These are phyloP conservation scores for Rhypophila decipiens DNA, from an alignment of 495 filamentous ascomycete species.

Conservation along the genomic window DNA sequence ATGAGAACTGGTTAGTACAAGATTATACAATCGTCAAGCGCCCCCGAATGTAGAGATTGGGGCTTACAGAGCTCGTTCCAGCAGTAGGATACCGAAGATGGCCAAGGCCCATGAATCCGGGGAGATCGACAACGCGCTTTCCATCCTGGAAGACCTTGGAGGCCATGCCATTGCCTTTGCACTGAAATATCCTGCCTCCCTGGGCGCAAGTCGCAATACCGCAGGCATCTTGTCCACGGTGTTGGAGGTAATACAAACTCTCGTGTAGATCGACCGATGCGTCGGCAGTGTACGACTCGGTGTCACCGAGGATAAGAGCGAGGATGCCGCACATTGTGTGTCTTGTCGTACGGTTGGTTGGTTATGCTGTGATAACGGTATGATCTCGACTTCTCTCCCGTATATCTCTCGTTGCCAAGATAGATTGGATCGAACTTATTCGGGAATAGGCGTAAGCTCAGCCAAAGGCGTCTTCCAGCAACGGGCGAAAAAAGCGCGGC, in stretches of 20 bases:
- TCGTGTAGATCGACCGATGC: slow-evolving; percentile 71
- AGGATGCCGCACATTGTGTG: slow-evolving; percentile 77
- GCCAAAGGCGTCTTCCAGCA: too few relatives aligned
- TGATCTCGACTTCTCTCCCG: too few relatives aligned
- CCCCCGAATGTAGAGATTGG: slow-evolving; percentile 1
- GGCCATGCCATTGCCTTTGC: slow-evolving; percentile 90
- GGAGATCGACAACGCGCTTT: slow-evolving; percentile 67
- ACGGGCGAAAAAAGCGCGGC: too few relatives aligned
- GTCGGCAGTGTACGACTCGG: slow-evolving; percentile 26
- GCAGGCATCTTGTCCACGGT: slow-evolving; percentile 85
- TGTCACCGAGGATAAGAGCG: slow-evolving; percentile 69
- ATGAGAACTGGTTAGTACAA: neutral
- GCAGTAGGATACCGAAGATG: slow-evolving; percentile 91
- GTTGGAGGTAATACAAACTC: slow-evolving; percentile 77
- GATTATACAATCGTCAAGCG: too few relatives aligned
- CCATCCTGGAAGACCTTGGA: slow-evolving; percentile 72
- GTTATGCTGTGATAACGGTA: too few relatives aligned
- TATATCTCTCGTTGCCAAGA: too few relatives aligned
- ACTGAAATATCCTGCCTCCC: slow-evolving; percentile 78
- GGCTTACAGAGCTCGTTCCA: slow-evolving; percentile 61
- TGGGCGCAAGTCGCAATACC: slow-evolving; percentile 75
- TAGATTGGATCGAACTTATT: too few relatives aligned
- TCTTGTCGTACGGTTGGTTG: neutral
- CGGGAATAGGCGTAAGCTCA: too few relatives aligned
- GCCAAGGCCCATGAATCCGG: slow-evolving; percentile 83